Evolutionary conservation across 2,329 filamentous ascomycete species (phyloP), one percentile per base, ranked within the genome.

Genomic region (Cordyceps cicadae): DNA sequence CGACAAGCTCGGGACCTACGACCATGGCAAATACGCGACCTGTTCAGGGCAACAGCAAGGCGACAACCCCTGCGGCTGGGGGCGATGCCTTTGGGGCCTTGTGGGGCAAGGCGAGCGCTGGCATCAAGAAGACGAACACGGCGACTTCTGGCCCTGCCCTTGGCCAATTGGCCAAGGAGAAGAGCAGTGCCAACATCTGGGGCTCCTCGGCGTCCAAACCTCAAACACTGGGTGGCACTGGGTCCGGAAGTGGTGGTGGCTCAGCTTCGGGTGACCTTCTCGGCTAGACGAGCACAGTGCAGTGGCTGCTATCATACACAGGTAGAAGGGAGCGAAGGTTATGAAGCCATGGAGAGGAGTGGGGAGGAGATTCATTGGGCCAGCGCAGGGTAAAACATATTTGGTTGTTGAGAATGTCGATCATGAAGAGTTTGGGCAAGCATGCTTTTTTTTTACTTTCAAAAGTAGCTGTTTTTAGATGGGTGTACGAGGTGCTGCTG

Each of bases 81-180:
- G 88, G 88, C 19, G 94, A 99, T 73, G 93, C 89, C 0, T 99
- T 99, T 68, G 92, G 92, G 15, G 89, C 87, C 21, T 80, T 99
- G 39, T 95, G 95, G 85, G 87, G 87, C 62, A 86, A 84, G 65
- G 87, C 87, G 32, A 90, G 86, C 64, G 82, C 82, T 12, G 86
- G 87, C 52, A 82, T 92, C 65, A 92, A 92, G 79, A 95, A 94
- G 77, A 75, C 81, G 1, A 80, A 75, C 63, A 82, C 86, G 2
- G 79, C 81, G 14, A 79, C 77, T 11, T 77, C 81, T 59, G 88
- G 88, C 0, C 87, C 91, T 56, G 92, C 92, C 60, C 83, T 99
- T 76, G 92, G 92, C 34, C 92, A 96, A 72, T 85, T 99, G 74
- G 93, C 92, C n/a, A 97, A 97, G 79, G 92, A 97, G 76, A 97